These are phyloP conservation scores for Epichloe glyceriae DNA, from an alignment of 2,329 filamentous ascomycete species.

Conservation along the genomic window DNA sequence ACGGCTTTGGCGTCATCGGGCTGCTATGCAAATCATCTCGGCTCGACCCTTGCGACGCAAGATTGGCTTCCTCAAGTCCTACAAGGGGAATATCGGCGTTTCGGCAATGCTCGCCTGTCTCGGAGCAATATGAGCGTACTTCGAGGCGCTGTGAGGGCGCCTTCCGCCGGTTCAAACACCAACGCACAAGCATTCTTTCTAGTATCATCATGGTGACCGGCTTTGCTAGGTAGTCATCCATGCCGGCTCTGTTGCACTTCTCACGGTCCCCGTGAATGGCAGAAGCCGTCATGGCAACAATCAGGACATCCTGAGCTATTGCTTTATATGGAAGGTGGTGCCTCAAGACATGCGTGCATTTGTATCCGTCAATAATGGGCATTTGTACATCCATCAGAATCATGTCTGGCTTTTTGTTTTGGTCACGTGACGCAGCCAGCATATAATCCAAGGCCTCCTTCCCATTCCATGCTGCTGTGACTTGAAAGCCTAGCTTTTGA, in stretches of 20 bases:
- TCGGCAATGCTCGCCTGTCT: conserved; percentile 28
- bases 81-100: conserved; percentile 28
- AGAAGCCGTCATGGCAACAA: conserved; percentile 72
- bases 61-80: conserved; percentile 17
- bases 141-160: conserved; percentile 12
- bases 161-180: conserved; percentile 33
- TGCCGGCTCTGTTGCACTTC: conserved; percentile 59
- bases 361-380: conserved; percentile 66
- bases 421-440: conserved; percentile 34
- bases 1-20: conserved; percentile 28
- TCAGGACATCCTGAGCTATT: conserved; percentile 50
- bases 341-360: conserved; percentile 59
- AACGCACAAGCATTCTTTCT: conserved; percentile 59
- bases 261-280: conserved; percentile 66
- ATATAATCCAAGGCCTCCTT: conserved; percentile 68
- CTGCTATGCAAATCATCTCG: conserved; percentile 19
- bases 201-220: conserved; percentile 56
- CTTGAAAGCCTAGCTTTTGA: conserved; percentile 57
- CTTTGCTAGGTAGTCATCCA: conserved; percentile 66
- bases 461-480: conserved; percentile 63
- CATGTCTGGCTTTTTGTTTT: conserved; percentile 50
- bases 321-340: conserved; percentile 52
- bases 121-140: conserved; percentile 32
- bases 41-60: conserved; percentile 6
- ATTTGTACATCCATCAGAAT: conserved; percentile 72